phyloP scores from a whole-genome alignment of 2,329 filamentous ascomycete genomes.

The Botrytis cinerea region DNA sequence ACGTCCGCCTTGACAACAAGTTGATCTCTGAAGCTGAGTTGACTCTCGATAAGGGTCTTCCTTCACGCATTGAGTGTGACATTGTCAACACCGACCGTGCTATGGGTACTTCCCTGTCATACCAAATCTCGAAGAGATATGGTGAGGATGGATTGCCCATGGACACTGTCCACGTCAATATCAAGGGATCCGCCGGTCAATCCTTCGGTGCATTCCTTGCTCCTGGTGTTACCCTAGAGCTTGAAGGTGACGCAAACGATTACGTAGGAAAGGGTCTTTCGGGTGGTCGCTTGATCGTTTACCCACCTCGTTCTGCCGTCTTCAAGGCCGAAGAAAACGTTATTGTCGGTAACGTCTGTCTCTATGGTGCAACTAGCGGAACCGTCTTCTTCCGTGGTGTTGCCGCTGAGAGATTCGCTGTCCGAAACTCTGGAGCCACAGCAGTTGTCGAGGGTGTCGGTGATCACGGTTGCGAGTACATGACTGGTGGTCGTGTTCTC shows the following conservation, averaged over 20 bases:
- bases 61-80: conserved; percentile 91
- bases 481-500: conserved; percentile 92
- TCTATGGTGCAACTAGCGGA: conserved; percentile 90
- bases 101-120: conserved; percentile 89
- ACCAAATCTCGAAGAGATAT: conserved; percentile 91
- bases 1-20: conserved; percentile 94
- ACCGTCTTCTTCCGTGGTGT: conserved; percentile 97
- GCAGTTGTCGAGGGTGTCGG: conserved; percentile 96
- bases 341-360: conserved; percentile 88
- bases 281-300: conserved; percentile 88
- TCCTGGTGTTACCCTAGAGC: conserved; percentile 88
- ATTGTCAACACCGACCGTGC: conserved; percentile 96
- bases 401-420: conserved; percentile 93
- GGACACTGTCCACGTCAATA: conserved; percentile 94
- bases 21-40: conserved; percentile 93
- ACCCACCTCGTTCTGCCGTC: conserved; percentile 84
- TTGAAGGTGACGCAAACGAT: conserved; percentile 95
- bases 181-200: conserved; percentile 94
- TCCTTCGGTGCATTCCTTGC: conserved; percentile 95
- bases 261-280: conserved; percentile 96
- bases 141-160: conserved; percentile 85
- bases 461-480: conserved; percentile 98
- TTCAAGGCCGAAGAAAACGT: conserved; percentile 98
- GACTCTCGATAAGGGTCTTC: conserved; percentile 90
- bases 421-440: conserved; percentile 92